A percentile compares a stretch with the other conserved stretches of the same genome.
Evolutionary conservation across 331 rosid species (phyloP).

Genomic region (Rosa hybrid): DNA sequence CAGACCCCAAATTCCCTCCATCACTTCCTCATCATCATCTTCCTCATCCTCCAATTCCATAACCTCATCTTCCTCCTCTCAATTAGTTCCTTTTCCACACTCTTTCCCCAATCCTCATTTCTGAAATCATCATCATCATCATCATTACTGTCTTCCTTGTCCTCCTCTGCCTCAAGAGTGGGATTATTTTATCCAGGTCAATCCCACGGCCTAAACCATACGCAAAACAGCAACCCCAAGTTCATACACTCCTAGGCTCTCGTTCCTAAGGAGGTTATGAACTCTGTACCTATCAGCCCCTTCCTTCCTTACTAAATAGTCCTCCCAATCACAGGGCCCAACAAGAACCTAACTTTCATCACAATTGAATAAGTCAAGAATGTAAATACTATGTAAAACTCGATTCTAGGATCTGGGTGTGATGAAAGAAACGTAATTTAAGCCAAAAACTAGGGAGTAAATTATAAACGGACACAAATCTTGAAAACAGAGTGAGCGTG

Average conservation of each 20-base stretch:
- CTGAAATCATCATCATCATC: too few relatives aligned
- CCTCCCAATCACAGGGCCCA: constrained; percentile 85
- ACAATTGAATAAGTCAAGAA: not conserved
- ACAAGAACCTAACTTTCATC: constrained; percentile 56
- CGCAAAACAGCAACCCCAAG: constrained; percentile 57
- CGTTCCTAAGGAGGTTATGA: constrained; percentile 59
- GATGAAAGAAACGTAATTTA: not conserved
- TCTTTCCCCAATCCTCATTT: too few relatives aligned
- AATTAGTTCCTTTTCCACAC: too few relatives aligned
- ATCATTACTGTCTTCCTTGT: too few relatives aligned
- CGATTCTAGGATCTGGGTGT: not conserved
- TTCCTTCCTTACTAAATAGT: constrained; percentile 62
- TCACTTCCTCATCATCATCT: too few relatives aligned
- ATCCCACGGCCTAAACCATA: constrained; percentile 50
- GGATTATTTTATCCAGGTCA: constrained; percentile 40
- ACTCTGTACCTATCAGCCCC: constrained; percentile 70
- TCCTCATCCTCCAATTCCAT: too few relatives aligned
- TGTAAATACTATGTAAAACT: not conserved
- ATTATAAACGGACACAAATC: not conserved
- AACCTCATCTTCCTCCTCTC: too few relatives aligned
- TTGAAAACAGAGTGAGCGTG: not conserved
- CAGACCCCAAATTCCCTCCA: too few relatives aligned
- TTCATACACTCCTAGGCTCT: constrained; percentile 73
- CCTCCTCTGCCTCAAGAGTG: not conserved
- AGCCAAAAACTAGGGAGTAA: too few relatives aligned